Conservation (phyloP, 1,139 yeast species). For the Yamadazyma pseudoaaseri region DNA sequence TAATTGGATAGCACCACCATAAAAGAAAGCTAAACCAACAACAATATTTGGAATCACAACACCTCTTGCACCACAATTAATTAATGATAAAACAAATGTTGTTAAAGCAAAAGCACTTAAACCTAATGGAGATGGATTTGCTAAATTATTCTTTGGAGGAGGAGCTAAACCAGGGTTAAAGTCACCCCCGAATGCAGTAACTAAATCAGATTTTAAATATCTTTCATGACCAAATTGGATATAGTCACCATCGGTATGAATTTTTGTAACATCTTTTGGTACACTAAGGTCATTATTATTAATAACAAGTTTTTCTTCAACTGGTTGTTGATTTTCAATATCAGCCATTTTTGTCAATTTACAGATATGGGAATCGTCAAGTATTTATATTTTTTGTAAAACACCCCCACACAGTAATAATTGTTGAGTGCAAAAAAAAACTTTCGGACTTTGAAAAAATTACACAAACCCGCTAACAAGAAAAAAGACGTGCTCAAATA, state of each 20-base stretch:
- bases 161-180: constrained; percentile 63
- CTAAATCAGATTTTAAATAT: constrained; percentile 60
- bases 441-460: constrained; percentile 7
- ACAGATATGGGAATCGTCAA: background rate
- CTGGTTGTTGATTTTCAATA: constrained; percentile 30
- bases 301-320: constrained; percentile 21
- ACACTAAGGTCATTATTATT: constrained; percentile 10
- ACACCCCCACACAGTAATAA: background rate
- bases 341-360: constrained; percentile 16
- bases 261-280: constrained; percentile 22
- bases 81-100: constrained; percentile 73
- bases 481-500: too few species aligned
- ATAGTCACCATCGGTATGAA: constrained; percentile 50
- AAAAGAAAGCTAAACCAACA: constrained; percentile 75
- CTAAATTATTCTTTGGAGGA: constrained; percentile 70
- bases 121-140: constrained; percentile 89
- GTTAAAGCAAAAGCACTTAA: constrained; percentile 81
- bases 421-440: constrained; percentile 1
- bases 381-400: constrained; percentile 1
- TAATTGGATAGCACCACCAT: constrained; percentile 79
- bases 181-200: constrained; percentile 74
- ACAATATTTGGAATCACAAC: constrained; percentile 33
- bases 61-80: constrained; percentile 38
- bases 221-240: constrained; percentile 72
- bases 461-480: constrained; percentile 7